These are phyloP conservation scores for Penicillium arizonense DNA, from an alignment of 495 filamentous ascomycete species.

Conservation along the genomic window DNA sequence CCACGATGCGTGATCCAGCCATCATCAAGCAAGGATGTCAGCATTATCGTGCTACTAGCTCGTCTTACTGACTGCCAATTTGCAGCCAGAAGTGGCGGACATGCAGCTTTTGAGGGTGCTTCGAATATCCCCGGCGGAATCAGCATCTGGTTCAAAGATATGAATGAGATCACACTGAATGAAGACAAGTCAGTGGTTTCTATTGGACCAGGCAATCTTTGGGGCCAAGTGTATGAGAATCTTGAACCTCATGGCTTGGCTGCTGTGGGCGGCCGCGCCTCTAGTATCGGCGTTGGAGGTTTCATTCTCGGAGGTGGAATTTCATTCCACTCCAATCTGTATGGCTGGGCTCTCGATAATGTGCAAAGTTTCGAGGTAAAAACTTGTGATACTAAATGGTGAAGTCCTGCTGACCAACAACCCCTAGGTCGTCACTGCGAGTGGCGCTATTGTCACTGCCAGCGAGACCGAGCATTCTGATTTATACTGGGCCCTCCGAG, in stretches of 20 bases:
- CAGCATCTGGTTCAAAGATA: constrained; percentile 46
- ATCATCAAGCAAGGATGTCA: constrained; percentile 18
- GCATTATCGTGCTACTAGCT: constrained; percentile 16
- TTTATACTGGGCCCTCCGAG: constrained; percentile 52
- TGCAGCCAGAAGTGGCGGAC: constrained; percentile 47
- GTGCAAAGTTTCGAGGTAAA: constrained; percentile 42
- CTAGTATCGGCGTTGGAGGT: constrained; percentile 58
- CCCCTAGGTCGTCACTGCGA: constrained; percentile 40
- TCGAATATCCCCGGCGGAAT: constrained; percentile 33
- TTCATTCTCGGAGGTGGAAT: constrained; percentile 41
- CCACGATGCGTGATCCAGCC: constrained; percentile 27
- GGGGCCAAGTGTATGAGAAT: constrained; percentile 45
- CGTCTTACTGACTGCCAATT: constrained; percentile 28
- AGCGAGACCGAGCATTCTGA: constrained; percentile 36
- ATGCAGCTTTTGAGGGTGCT: constrained; percentile 30
- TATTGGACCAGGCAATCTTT: constrained; percentile 27
- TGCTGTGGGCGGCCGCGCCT: constrained; percentile 55
- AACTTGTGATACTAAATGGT: too few relatives aligned
- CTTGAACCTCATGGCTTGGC: constrained; percentile 49
- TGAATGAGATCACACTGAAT: constrained; percentile 42
- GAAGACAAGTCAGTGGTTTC: constrained; percentile 28
- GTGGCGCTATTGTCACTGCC: constrained; percentile 39
- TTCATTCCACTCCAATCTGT: constrained; percentile 38
- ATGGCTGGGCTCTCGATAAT: constrained; percentile 53
- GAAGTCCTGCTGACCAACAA: not conserved